Conservation (phyloP, 352 stramenopile genomes). For the Globisporangium solare region DNA sequence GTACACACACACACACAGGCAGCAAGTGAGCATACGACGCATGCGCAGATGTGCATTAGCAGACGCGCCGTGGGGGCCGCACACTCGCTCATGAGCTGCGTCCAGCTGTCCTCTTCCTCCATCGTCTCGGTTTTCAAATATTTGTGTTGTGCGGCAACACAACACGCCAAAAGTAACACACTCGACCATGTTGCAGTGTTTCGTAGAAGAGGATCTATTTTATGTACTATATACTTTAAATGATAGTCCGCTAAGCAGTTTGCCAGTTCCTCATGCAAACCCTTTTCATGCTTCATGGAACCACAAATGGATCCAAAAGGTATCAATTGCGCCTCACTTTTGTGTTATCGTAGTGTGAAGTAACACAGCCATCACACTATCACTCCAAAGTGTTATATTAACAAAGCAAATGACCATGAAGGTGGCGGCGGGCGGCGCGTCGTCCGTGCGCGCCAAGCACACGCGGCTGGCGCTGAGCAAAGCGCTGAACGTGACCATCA, state of each 20-base stretch:
- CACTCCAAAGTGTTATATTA: too few relatives aligned
- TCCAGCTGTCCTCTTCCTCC: constrained; percentile 5
- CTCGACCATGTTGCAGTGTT: background rate
- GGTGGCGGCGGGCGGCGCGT: background rate
- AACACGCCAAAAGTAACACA: background rate
- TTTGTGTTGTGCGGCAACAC: background rate
- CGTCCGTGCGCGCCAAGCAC: constrained; percentile 5
- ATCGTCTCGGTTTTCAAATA: background rate
- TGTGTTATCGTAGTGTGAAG: too few relatives aligned
- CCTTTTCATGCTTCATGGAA: too few relatives aligned
- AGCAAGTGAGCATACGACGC: too few relatives aligned
- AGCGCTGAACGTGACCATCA: constrained; percentile 12
- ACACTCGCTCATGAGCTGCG: constrained; percentile 8
- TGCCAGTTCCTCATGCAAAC: too few relatives aligned
- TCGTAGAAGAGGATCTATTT: too few relatives aligned
- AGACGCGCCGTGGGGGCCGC: background rate
- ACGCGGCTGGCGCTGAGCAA: constrained; percentile 8
- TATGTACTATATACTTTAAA: too few relatives aligned
- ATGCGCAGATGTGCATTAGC: background rate
- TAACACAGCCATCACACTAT: too few relatives aligned
- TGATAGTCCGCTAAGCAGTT: too few relatives aligned
- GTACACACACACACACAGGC: background rate
- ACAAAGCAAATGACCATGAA: background rate
- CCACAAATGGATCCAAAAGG: too few relatives aligned
- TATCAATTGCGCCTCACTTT: background rate